These are phyloP conservation scores for Collybiopsis confluens DNA, from an alignment of 768 basidiomycete species.

Conservation along the genomic window DNA sequence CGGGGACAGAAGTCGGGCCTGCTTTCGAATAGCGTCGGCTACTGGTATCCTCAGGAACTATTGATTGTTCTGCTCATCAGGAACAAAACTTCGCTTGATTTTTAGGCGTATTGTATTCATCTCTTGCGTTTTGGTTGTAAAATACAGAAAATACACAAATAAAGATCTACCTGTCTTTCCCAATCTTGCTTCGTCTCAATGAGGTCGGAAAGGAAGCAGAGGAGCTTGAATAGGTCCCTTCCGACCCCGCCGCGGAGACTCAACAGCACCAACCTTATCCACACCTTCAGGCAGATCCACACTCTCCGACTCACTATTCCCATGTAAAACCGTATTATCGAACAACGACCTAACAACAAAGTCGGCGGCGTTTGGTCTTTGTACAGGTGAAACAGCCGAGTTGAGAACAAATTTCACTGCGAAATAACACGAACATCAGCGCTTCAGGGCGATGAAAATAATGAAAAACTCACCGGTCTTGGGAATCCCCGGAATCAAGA, in stretches of 20 bases:
- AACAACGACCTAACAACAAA: constrained; percentile 51
- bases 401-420: constrained; percentile 40
- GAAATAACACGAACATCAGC: not conserved
- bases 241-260: not conserved
- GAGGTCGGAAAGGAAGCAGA: not conserved
- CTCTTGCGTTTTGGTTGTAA: too few species aligned
- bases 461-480: constrained; percentile 39
- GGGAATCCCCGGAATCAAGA: constrained; percentile 48
- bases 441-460: not conserved
- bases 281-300: not conserved
- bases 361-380: constrained; percentile 33
- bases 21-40: too few species aligned
- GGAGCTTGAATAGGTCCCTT: not conserved
- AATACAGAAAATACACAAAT: too few species aligned
- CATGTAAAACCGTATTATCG: constrained; percentile 36
- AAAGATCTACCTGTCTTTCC: too few species aligned
- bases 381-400: constrained; percentile 31
- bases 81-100: too few species aligned
- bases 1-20: too few species aligned
- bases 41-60: too few species aligned
- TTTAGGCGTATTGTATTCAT: too few species aligned
- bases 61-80: too few species aligned
- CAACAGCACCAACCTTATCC: not conserved
- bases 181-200: not conserved
- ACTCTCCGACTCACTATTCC: not conserved